These are phyloP conservation scores for Aspergillus nanangensis DNA, from an alignment of 495 filamentous ascomycete genomes.

Conservation along the genomic window DNA sequence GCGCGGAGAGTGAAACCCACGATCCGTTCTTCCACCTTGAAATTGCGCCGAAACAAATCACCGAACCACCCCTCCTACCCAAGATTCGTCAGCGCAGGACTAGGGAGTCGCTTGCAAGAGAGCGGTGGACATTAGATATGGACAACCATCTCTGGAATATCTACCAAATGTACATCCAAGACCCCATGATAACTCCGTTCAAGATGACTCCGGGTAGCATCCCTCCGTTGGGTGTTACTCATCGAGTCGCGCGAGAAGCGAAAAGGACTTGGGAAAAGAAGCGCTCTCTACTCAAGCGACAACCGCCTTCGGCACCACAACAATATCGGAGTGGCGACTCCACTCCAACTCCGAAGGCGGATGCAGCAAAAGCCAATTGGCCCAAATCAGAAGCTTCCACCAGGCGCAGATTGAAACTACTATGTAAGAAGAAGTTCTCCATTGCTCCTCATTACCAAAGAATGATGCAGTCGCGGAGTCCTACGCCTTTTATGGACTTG, in stretches of 20 bases:
- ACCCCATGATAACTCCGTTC: conserved; percentile 91
- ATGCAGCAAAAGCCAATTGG: conserved; percentile 52
- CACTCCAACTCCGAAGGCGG: conserved; percentile 48
- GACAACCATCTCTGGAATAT: conserved; percentile 91
- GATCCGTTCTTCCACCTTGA: conserved; percentile 52
- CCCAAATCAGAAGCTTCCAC: conserved; percentile 80
- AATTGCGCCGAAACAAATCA: conserved; percentile 29
- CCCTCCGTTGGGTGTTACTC: conserved; percentile 85
- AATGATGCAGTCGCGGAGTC: conserved; percentile 67
- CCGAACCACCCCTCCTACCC: conserved; percentile 29
- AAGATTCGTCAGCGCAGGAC: conserved; percentile 20
- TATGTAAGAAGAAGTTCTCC: conserved; percentile 73
- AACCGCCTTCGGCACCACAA: conserved; percentile 28
- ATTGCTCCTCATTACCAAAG: conserved; percentile 65
- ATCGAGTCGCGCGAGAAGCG: conserved; percentile 81
- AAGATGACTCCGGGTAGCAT: conserved; percentile 81
- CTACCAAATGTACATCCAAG: conserved; percentile 81
- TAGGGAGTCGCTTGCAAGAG: conserved; percentile 16
- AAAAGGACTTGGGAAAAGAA: conserved; percentile 70
- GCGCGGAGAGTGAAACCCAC: conserved; percentile 56
- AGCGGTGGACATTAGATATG: conserved; percentile 80
- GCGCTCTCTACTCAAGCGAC: conserved; percentile 15
- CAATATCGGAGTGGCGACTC: conserved; percentile 54
- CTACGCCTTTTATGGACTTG: conserved; percentile 63
- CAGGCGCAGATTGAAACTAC: conserved; percentile 69